Percentiles rank a stretch among this genome's conserved stretches.
These are phyloP conservation scores for Arxiozyma heterogenica DNA, from an alignment of 1,139 yeast species.

Conservation along the genomic window DNA sequence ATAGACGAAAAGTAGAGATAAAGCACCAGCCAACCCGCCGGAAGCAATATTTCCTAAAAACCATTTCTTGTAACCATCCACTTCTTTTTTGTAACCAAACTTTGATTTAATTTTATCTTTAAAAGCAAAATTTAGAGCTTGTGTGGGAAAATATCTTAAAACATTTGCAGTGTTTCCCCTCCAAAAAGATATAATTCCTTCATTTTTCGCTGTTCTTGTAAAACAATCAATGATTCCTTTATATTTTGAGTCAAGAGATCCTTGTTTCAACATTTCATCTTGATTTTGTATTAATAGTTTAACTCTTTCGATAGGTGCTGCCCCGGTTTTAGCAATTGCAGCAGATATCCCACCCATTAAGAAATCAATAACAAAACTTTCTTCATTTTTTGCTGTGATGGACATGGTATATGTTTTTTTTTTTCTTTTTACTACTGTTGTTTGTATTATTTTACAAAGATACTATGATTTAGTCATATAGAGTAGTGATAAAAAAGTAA, in stretches of 20 bases:
- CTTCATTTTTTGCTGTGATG: not conserved
- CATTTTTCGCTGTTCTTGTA: conserved; percentile 11
- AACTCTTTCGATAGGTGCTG: conserved; percentile 15
- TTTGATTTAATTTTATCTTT: conserved; percentile 13
- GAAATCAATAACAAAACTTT: conserved; percentile 8
- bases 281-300: conserved; percentile 14
- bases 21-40: conserved; percentile 8
- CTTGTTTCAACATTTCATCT: conserved; percentile 15
- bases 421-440: no score
- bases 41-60: conserved; percentile 7
- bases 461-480: not conserved
- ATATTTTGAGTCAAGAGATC: conserved; percentile 11
- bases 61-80: conserved; percentile 8
- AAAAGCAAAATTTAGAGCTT: conserved; percentile 14
- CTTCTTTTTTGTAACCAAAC: conserved; percentile 10
- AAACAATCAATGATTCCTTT: conserved; percentile 13
- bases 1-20: conserved; percentile 7
- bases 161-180: conserved; percentile 16
- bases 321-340: conserved; percentile 15
- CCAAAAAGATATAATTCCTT: conserved; percentile 14
- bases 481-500: not conserved
- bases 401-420: not conserved
- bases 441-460: not conserved
- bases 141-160: conserved; percentile 15
- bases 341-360: conserved; percentile 17